Conservation (phyloP, 805 yeast genomes). For the Candida nanaspora region DNA sequence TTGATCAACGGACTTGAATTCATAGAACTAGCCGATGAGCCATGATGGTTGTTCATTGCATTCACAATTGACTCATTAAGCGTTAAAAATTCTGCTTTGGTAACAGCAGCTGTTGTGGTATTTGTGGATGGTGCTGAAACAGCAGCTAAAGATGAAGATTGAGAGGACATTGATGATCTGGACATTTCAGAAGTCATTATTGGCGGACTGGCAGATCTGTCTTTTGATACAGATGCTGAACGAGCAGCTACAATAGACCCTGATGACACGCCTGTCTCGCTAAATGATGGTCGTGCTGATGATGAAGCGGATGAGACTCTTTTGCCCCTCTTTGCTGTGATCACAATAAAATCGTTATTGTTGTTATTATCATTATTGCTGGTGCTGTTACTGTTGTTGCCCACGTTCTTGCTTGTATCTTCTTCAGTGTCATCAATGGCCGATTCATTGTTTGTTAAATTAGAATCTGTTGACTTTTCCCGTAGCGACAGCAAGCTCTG, state of each 20-base stretch:
- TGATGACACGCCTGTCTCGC: conserved; percentile 3
- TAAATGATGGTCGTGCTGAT: conserved; percentile 11
- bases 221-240: background rate
- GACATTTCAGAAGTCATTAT: background rate
- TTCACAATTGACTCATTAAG: conserved; percentile 7
- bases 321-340: conserved; percentile 25
- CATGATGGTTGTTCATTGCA: too few species aligned
- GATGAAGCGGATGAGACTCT: background rate
- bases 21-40: conserved; percentile 5
- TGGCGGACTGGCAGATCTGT: background rate
- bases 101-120: too few species aligned
- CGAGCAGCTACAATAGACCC: too few species aligned
- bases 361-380: conserved; percentile 14
- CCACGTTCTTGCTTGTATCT: too few species aligned
- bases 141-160: background rate
- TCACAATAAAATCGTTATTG: conserved; percentile 25
- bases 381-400: conserved; percentile 10
- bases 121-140: conserved; percentile 5
- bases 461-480: conserved; percentile 2
- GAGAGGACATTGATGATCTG: background rate
- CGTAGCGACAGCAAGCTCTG: background rate
- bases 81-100: conserved; percentile 5
- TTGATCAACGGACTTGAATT: conserved; percentile 13
- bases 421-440: conserved; percentile 18
- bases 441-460: conserved; percentile 6